A percentile compares a stretch with the other conserved stretches of the same genome.
These are phyloP conservation scores for Exophiala sp. DNA, from an alignment of 2,329 filamentous ascomycete species.

Conservation along the genomic window DNA sequence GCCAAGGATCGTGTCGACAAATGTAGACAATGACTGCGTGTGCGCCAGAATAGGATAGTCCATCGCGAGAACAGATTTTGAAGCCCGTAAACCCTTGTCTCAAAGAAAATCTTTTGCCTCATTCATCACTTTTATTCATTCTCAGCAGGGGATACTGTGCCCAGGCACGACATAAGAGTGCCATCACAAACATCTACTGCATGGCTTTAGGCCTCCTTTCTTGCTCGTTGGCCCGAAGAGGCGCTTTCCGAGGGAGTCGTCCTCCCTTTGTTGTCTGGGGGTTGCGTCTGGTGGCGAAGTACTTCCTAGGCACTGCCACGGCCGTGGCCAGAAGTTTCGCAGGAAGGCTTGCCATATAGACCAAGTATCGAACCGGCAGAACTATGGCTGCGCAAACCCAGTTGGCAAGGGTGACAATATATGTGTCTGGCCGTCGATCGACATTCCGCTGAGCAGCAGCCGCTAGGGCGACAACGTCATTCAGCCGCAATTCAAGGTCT, in stretches of 20 bases:
- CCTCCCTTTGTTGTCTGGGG: constrained; percentile 6
- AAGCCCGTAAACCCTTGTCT: background rate
- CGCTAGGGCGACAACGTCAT: constrained; percentile 74
- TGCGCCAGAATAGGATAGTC: background rate
- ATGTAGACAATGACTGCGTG: background rate
- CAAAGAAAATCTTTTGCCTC: background rate
- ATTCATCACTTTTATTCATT: background rate
- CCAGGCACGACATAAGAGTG: background rate
- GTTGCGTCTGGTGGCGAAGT: constrained; percentile 11
- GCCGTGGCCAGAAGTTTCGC: constrained; percentile 23
- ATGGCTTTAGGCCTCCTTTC: constrained; percentile 13
- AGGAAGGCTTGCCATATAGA: constrained; percentile 34
- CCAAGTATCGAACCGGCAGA: constrained; percentile 34
- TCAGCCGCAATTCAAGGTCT: constrained; percentile 63
- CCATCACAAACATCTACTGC: background rate
- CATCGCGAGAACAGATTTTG: background rate
- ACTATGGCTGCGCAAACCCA: constrained; percentile 35
- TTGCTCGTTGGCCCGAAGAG: constrained; percentile 8
- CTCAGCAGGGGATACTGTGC: background rate
- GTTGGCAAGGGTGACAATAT: constrained; percentile 33
- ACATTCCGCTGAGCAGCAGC: constrained; percentile 54
- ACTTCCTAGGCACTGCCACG: constrained; percentile 13
- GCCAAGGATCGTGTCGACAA: background rate
- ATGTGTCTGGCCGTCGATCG: constrained; percentile 27
- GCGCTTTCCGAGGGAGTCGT: constrained; percentile 8